A percentile compares a stretch with the other conserved stretches of the same genome.
Conservation (phyloP, 345 rosid genomes). For the Eucalyptus pauciflora region DNA sequence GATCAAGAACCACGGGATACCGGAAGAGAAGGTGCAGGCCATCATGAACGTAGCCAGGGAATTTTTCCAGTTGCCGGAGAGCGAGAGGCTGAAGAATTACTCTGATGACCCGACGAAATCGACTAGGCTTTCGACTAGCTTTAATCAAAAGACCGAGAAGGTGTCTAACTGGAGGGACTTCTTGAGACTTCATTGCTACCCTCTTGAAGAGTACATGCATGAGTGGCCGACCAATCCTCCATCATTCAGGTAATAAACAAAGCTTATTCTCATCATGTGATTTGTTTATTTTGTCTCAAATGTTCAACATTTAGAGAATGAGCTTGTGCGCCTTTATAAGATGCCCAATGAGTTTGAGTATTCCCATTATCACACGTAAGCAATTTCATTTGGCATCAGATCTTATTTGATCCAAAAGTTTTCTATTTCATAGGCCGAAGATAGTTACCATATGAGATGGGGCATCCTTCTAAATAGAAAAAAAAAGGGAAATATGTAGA, state of each 20-base stretch:
- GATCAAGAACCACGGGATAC: conserved; percentile 71
- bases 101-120: conserved; percentile 53
- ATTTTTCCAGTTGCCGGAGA: conserved; percentile 53
- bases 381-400: background rate
- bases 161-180: conserved; percentile 78
- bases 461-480: background rate
- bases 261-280: background rate
- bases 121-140: conserved; percentile 64
- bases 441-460: background rate
- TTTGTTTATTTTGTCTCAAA: background rate
- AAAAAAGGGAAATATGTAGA: background rate
- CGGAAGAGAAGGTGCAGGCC: conserved; percentile 9
- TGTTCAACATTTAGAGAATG: background rate
- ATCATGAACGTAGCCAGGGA: conserved; percentile 30
- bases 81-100: conserved; percentile 55
- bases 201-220: conserved; percentile 33
- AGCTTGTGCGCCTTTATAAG: background rate
- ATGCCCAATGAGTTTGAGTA: background rate
- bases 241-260: conserved; percentile 28
- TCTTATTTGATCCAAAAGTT: background rate
- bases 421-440: background rate
- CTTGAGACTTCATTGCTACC: conserved; percentile 68
- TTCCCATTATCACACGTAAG: background rate
- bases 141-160: conserved; percentile 51
- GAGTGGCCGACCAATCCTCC: conserved; percentile 85